Percentiles rank a stretch among this genome's conserved stretches.
These are phyloP conservation scores for Albizia julibrissin DNA, from an alignment of 306 rosid species.

Conservation along the genomic window DNA sequence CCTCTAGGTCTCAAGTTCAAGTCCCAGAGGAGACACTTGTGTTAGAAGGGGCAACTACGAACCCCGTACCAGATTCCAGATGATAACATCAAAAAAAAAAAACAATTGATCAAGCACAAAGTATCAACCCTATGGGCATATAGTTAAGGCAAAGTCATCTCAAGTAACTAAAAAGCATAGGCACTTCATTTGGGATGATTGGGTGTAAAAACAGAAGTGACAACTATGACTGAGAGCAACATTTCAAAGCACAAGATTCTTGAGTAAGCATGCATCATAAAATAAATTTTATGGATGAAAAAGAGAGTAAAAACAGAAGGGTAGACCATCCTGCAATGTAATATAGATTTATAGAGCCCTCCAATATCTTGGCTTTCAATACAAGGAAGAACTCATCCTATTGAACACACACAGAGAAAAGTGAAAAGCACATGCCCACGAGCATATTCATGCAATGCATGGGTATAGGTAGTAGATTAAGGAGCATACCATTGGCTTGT, in stretches of 20 bases:
- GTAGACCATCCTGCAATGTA: neutral
- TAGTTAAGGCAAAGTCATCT: neutral
- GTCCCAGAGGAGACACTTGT: too few relatives aligned
- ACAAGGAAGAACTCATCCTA: slow-evolving; percentile 1
- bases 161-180: neutral
- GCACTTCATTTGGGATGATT: slow-evolving; percentile 18
- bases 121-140: neutral
- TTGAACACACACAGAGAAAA: neutral
- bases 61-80: too few relatives aligned
- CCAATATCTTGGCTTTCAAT: slow-evolving; percentile 1
- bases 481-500: slow-evolving; percentile 79
- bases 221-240: slow-evolving; percentile 5
- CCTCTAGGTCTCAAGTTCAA: too few relatives aligned
- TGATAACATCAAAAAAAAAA: too few relatives aligned
- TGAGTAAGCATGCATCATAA: neutral
- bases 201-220: slow-evolving; percentile 10
- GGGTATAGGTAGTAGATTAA: slow-evolving; percentile 16
- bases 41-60: too few relatives aligned
- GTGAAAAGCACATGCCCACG: slow-evolving; percentile 1
- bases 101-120: slow-evolving; percentile 12
- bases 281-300: slow-evolving; percentile 24
- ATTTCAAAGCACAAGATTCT: slow-evolving; percentile 22
- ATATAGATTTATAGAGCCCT: slow-evolving; percentile 8
- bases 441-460: slow-evolving; percentile 26
- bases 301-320: slow-evolving; percentile 11